Evolutionary conservation across 495 filamentous ascomycete species (phyloP).

Genomic region (Daldinia grandis): DNA sequence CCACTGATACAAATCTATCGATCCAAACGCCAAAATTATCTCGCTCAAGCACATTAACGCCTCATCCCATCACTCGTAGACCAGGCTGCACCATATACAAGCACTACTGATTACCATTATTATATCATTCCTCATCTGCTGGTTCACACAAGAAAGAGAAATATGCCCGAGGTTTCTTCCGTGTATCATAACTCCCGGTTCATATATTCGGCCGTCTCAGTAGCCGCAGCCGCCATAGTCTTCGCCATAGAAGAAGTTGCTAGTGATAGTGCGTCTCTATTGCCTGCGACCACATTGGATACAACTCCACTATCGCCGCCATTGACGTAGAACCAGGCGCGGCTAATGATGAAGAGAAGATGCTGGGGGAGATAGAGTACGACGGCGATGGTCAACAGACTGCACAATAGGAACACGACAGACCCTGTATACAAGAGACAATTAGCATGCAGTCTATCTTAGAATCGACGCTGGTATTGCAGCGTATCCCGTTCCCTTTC

Average conservation of each 20-base stretch:
- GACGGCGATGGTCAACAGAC: slow-evolving; percentile 83
- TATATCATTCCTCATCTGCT: slow-evolving; percentile 24
- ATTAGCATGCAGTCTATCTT: not conserved
- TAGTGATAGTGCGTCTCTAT: slow-evolving; percentile 45
- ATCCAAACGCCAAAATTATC: slow-evolving; percentile 31
- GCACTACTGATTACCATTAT: slow-evolving; percentile 28
- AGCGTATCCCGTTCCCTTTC: not conserved
- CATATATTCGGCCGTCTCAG: slow-evolving; percentile 44
- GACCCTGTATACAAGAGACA: slow-evolving; percentile 68
- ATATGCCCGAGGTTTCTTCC: not conserved
- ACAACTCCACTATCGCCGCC: slow-evolving; percentile 69
- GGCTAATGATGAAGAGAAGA: slow-evolving; percentile 75
- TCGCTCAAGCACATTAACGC: slow-evolving; percentile 29
- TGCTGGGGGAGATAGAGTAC: slow-evolving; percentile 94
- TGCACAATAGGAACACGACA: slow-evolving; percentile 84
- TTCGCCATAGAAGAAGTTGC: slow-evolving; percentile 42
- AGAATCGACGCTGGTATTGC: not conserved
- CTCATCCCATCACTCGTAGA: slow-evolving; percentile 13
- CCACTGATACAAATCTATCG: slow-evolving; percentile 25
- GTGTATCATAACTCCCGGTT: slow-evolving; percentile 50
- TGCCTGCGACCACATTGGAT: slow-evolving; percentile 45
- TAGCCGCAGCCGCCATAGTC: slow-evolving; percentile 42
- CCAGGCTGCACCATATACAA: slow-evolving; percentile 16
- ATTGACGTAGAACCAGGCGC: slow-evolving; percentile 93
- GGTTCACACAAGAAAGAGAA: not conserved